Base-by-base conservation (phyloP, 306 rosid genomes). In the Vigna unguiculata region DNA sequence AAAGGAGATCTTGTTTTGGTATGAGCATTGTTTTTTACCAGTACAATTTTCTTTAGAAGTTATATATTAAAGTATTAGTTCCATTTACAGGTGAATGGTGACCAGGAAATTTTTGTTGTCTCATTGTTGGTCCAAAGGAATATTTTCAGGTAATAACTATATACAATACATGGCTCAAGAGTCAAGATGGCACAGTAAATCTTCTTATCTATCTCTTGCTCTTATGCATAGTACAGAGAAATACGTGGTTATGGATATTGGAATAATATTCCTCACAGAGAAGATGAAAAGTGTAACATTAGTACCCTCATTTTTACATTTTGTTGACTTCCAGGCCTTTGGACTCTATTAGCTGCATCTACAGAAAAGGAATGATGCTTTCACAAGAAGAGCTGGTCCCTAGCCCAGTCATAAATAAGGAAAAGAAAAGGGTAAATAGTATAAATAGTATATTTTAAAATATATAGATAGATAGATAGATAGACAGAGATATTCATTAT, bases 1-100 rank as follows among this genome's bases (percentile, higher is more conserved):
- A 81, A 78, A 81, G 98, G 98, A 81, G 95, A 95, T 57, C 83
- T 94, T 83, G 85, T 95, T 69, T 64, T 90, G 93, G 98, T 95
- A 90, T 71, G 84, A 67, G 52, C 80, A 34, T 40, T 68, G 16
- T 73, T 22, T 75, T 69, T 74, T 41, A 30, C 74, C 16, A 17
- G 68, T 20, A 68, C 45, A 38, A 67, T 32, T 11, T 77, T 63
- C 46, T 17, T 20, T 2, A 71, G 32, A 30, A 53, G 14, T 62
- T 75, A 38, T 45, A 53, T n/a, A 52, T 53, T 43, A 7, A 78
- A 57, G 30, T 53, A 17, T 74, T 17, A 81, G 32, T 75, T 81
- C 69, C 65, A 58, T 82, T 62, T 75, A n/a, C 85, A 95, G 98
- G 97, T 87, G 49, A 95, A 92, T 49, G 86, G 89, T 34, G 91